A percentile compares a stretch with the other conserved stretches of the same genome.
These are phyloP conservation scores for Aspergillus glaucus DNA, from an alignment of 2,329 filamentous ascomycete genomes.

Conservation along the genomic window DNA sequence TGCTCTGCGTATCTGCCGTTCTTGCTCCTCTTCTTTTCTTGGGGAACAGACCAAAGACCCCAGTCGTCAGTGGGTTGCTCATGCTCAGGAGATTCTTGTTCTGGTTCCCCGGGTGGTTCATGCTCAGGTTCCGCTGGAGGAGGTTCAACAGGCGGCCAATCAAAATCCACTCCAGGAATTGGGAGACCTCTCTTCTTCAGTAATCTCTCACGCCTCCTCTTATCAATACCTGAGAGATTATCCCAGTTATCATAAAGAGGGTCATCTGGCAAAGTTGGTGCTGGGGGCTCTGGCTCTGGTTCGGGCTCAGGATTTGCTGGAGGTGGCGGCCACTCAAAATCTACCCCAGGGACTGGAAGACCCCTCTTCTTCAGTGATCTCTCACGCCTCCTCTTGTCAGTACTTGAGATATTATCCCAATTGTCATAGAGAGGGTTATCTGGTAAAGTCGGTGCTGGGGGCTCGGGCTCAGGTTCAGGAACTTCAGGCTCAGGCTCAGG, in stretches of 20 bases:
- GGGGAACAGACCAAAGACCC: constrained; percentile 32
- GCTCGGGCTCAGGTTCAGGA: constrained; percentile 14
- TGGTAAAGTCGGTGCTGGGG: constrained; percentile 22
- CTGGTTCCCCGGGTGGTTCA: constrained; percentile 10
- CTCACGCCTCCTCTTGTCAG: constrained; percentile 43
- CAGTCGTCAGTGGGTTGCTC: constrained; percentile 23
- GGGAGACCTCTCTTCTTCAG: constrained; percentile 15
- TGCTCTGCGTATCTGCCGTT: constrained; percentile 41
- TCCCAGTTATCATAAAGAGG: constrained; percentile 31
- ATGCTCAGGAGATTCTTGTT: constrained; percentile 22
- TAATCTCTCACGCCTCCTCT: constrained; percentile 39
- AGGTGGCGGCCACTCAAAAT: constrained; percentile 19
- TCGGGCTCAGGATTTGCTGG: constrained; percentile 17
- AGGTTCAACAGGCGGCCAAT: no score
- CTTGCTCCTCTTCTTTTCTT: constrained; percentile 45
- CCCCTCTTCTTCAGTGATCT: constrained; percentile 21
- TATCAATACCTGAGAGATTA: constrained; percentile 34
- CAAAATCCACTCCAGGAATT: constrained; percentile 14
- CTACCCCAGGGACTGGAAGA: constrained; percentile 24
- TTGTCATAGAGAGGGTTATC: constrained; percentile 33
- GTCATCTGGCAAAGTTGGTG: constrained; percentile 27
- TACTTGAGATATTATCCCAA: constrained; percentile 30
- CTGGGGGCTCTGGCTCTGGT: constrained; percentile 24
- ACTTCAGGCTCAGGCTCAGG: constrained; percentile 17
- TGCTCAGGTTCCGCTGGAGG: background rate